Percentiles rank a stretch among this genome's conserved stretches.
Evolutionary conservation across 805 yeast genomes (phyloP).

Genomic region (Sungouiella blattae): DNA sequence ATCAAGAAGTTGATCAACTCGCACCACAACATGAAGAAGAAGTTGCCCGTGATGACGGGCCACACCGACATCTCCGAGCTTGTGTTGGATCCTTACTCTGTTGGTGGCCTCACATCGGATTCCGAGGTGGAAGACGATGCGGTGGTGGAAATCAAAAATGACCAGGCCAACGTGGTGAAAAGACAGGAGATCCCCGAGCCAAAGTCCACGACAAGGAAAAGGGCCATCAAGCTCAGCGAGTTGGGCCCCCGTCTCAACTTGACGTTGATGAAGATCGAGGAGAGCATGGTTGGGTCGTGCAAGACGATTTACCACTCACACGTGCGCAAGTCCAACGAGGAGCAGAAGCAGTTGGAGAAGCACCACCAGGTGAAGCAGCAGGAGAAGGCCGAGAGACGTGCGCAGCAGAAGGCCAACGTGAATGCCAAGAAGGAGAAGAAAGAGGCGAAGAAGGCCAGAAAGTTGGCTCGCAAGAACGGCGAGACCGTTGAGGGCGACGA

Average conservation of each 20-base stretch:
- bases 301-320: constrained; percentile 81
- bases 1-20: constrained; percentile 67
- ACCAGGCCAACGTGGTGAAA: constrained; percentile 13
- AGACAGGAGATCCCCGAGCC: constrained; percentile 18
- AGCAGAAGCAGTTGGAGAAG: constrained; percentile 59
- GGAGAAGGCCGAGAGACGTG: constrained; percentile 67
- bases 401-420: constrained; percentile 76
- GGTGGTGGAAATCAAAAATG: constrained; percentile 55
- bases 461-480: constrained; percentile 48
- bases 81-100: constrained; percentile 77
- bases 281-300: constrained; percentile 78
- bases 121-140: constrained; percentile 93
- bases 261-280: constrained; percentile 81
- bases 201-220: constrained; percentile 45
- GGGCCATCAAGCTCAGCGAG: constrained; percentile 89
- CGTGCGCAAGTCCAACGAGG: constrained; percentile 59
- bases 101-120: constrained; percentile 80
- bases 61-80: constrained; percentile 79
- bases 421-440: constrained; percentile 69
- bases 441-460: constrained; percentile 68
- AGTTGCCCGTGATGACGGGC: constrained; percentile 64
- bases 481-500: constrained; percentile 19
- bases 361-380: constrained; percentile 59
- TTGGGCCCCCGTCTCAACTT: constrained; percentile 86
- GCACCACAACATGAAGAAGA: constrained; percentile 56